These are phyloP conservation scores for Entoloma clypeatum DNA, from an alignment of 1,284 basidiomycete genomes.

Conservation along the genomic window DNA sequence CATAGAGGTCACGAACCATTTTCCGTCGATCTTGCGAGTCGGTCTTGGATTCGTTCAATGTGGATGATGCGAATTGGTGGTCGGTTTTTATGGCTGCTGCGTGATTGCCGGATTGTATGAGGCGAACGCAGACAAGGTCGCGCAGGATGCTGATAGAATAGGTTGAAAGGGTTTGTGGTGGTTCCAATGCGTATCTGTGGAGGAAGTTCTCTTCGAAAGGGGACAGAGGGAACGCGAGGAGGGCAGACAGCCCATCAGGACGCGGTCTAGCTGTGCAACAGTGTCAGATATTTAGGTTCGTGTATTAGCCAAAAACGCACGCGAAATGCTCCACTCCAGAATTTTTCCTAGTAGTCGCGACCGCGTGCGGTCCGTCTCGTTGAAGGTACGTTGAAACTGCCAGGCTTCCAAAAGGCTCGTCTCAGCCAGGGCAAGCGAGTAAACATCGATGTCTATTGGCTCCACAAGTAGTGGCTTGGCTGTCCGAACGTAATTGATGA, in stretches of 20 bases:
- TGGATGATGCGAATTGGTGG: constrained; percentile 49
- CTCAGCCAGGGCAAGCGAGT: constrained; percentile 62
- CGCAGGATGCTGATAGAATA: constrained; percentile 61
- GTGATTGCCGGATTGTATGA: constrained; percentile 73
- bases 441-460: constrained; percentile 64
- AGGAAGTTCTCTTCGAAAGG: constrained; percentile 57
- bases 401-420: constrained; percentile 64
- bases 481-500: constrained; percentile 66
- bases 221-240: constrained; percentile 62
- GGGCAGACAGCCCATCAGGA: constrained; percentile 48
- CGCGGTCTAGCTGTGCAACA: constrained; percentile 51
- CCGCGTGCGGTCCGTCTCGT: constrained; percentile 49
- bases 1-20: constrained; percentile 50
- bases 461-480: constrained; percentile 65
- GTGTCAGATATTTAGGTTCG: constrained; percentile 3
- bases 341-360: constrained; percentile 54
- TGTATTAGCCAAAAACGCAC: constrained; percentile 40
- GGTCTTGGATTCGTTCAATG: constrained; percentile 30
- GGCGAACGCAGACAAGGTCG: constrained; percentile 76
- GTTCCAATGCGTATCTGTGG: constrained; percentile 52
- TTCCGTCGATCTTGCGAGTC: constrained; percentile 49
- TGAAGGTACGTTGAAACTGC: constrained; percentile 67
- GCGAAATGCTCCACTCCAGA: constrained; percentile 63
- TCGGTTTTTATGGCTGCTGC: constrained; percentile 74
- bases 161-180: constrained; percentile 46